Percentiles rank a stretch among this genome's conserved stretches.
These are phyloP conservation scores for Candida sp. DNA, from an alignment of 1,139 yeast genomes.

Conservation along the genomic window DNA sequence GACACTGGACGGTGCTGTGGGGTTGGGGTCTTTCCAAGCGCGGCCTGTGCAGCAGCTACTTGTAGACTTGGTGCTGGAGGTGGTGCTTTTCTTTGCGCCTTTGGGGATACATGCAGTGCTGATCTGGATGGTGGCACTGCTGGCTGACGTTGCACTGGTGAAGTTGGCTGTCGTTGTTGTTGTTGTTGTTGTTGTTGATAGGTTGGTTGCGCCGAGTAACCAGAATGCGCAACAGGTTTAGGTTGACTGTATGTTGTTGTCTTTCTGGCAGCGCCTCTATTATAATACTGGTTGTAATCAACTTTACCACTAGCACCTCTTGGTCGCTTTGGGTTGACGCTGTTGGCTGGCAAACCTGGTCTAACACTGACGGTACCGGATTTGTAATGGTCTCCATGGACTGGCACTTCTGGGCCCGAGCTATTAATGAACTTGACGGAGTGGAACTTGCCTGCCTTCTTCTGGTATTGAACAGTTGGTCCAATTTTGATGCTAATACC, in stretches of 20 bases:
- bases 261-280: constrained; percentile 29
- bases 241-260: constrained; percentile 15
- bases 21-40: constrained; percentile 13
- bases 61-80: constrained; percentile 16
- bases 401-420: constrained; percentile 57
- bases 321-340: constrained; percentile 78
- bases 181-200: constrained; percentile 16
- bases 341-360: constrained; percentile 76
- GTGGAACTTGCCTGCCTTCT: constrained; percentile 88
- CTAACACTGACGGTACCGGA: constrained; percentile 87
- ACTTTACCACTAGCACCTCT: constrained; percentile 42
- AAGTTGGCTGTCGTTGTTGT: constrained; percentile 16
- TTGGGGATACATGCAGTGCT: constrained; percentile 14
- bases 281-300: constrained; percentile 49
- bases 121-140: constrained; percentile 17
- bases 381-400: constrained; percentile 75
- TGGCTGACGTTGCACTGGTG: constrained; percentile 17
- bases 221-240: constrained; percentile 8
- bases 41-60: constrained; percentile 22
- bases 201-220: constrained; percentile 20
- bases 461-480: constrained; percentile 78
- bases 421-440: constrained; percentile 70
- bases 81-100: constrained; percentile 16
- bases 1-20: constrained; percentile 1
- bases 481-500: constrained; percentile 69